Percentiles rank a stretch among this genome's conserved stretches.
Conservation (phyloP, 2,329 filamentous ascomycete species). For the Aspergillus sp. region DNA sequence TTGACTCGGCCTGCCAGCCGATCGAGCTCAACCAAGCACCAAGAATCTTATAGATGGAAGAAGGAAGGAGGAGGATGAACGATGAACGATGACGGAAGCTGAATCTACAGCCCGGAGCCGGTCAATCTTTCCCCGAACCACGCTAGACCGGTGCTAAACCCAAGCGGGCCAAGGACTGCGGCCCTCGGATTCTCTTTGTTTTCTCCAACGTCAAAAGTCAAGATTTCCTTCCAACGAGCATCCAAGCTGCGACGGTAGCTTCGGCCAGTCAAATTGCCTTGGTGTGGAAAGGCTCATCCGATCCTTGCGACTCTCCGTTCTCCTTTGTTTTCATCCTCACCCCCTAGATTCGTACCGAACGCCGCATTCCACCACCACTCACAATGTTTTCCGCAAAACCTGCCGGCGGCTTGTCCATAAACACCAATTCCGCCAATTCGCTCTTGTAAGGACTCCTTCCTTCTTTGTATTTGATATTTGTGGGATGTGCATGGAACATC, state of each 20-base stretch:
- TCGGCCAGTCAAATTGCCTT: background rate
- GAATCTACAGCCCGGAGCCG: conserved; percentile 1
- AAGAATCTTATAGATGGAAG: no score
- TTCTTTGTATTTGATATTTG: background rate
- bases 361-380: background rate
- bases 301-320: background rate
- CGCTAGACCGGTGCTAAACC: conserved; percentile 1
- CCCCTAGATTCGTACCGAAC: background rate
- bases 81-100: no score
- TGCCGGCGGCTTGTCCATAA: conserved; percentile 50
- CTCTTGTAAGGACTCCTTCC: conserved; percentile 43
- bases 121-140: conserved; percentile 19
- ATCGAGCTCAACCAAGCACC: no score
- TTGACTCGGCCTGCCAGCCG: background rate
- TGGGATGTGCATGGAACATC: background rate
- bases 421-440: conserved; percentile 51
- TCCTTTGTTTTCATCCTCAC: background rate
- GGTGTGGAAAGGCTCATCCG: background rate
- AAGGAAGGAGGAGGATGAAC: no score
- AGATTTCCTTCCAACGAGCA: background rate
- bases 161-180: no score
- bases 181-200: background rate
- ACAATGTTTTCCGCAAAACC: conserved; percentile 40
- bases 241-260: background rate
- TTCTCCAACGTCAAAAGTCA: background rate